Conservation (phyloP, 345 rosid genomes). For the Eucalyptus viminalis region DNA sequence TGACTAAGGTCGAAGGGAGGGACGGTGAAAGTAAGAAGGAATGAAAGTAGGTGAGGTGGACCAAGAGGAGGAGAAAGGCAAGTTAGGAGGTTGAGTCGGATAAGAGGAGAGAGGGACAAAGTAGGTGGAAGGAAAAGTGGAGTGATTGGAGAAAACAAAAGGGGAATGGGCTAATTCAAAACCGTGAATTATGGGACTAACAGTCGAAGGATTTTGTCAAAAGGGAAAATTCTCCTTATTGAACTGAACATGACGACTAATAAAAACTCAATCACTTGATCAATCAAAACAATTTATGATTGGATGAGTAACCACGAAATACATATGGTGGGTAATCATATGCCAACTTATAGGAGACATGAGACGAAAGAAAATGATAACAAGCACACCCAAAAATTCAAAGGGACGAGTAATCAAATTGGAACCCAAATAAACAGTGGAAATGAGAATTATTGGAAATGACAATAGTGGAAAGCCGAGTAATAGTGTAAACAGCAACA, state of each 20-base stretch:
- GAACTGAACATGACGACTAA: background rate
- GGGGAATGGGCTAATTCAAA: background rate
- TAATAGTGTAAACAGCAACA: too few relatives aligned
- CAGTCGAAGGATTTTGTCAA: background rate
- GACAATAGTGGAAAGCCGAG: background rate
- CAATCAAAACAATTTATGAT: background rate
- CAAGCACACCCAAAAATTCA: background rate
- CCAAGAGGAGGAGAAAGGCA: background rate
- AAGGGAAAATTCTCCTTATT: background rate
- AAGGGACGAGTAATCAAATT: background rate
- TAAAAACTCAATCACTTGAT: background rate
- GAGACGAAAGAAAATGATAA: background rate
- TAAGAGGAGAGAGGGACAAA: background rate
- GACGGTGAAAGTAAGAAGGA: background rate
- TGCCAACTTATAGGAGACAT: background rate
- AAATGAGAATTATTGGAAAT: background rate
- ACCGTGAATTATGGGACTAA: background rate
- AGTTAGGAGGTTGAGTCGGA: background rate
- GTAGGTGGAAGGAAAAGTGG: background rate
- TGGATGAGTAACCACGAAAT: too few relatives aligned
- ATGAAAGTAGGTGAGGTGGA: background rate
- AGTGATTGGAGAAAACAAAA: background rate
- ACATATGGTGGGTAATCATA: background rate
- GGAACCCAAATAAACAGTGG: background rate
- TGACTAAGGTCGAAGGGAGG: background rate